A percentile compares a stretch with the other conserved stretches of the same genome.
phyloP scores from a whole-genome alignment of 306 rosid genomes.

The cucumber (Cucumis sativus) region DNA sequence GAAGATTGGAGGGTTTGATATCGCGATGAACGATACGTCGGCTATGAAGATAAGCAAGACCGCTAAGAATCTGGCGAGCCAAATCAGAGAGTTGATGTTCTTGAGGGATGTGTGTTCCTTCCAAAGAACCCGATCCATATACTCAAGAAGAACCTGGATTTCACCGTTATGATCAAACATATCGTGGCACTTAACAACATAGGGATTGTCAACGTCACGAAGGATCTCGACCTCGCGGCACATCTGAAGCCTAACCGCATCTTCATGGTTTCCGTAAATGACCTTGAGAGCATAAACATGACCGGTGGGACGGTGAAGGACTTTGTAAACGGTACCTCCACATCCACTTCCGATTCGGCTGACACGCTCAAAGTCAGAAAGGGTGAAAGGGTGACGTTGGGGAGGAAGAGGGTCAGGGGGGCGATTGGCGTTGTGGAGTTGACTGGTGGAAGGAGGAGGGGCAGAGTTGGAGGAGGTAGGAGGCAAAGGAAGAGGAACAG shows the following conservation, averaged over 20 bases:
- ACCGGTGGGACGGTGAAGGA: slow-evolving; percentile 37
- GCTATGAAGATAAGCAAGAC: slow-evolving; percentile 76
- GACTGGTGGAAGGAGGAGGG: slow-evolving; percentile 16
- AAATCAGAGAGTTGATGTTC: slow-evolving; percentile 62
- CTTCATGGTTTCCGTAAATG: slow-evolving; percentile 80
- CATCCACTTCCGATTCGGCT: slow-evolving; percentile 82
- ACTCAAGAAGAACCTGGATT: slow-evolving; percentile 83
- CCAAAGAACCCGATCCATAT: slow-evolving; percentile 79
- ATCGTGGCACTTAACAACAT: slow-evolving; percentile 93
- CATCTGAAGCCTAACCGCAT: slow-evolving; percentile 69
- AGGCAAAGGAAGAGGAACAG: slow-evolving; percentile 84
- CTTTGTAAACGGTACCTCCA: slow-evolving; percentile 96
- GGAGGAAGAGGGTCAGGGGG: not conserved
- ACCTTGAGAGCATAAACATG: slow-evolving; percentile 64
- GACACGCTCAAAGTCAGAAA: slow-evolving; percentile 52
- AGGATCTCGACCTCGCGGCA: slow-evolving; percentile 89
- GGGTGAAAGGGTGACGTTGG: slow-evolving; percentile 14
- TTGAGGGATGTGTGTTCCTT: slow-evolving; percentile 48
- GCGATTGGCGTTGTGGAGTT: slow-evolving; percentile 1
- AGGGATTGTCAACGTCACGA: slow-evolving; percentile 64
- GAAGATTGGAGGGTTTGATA: slow-evolving; percentile 86
- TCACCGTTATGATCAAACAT: slow-evolving; percentile 95
- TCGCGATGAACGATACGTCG: slow-evolving; percentile 91
- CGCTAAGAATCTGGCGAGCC: slow-evolving; percentile 71
- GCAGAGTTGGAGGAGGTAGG: slow-evolving; percentile 29